A percentile compares a stretch with the other conserved stretches of the same genome.
Evolutionary conservation across 345 rosid species (phyloP).

Genomic region (Hirschfeldia incana): DNA sequence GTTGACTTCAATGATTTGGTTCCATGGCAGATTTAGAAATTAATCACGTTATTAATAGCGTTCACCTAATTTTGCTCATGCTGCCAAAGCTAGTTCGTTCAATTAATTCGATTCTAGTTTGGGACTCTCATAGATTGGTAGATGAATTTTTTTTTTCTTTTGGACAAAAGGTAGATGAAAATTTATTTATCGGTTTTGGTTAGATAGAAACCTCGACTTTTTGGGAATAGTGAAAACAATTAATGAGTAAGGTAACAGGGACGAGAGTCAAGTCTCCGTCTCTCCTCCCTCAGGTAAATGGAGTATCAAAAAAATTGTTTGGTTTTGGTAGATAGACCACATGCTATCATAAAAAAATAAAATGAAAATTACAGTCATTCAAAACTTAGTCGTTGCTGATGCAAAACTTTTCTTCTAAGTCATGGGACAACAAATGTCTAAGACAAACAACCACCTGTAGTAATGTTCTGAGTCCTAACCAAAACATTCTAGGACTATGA

Average conservation of each 20-base stretch:
- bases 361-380: background rate
- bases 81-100: constrained; percentile 1
- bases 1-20: background rate
- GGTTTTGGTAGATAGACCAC: background rate
- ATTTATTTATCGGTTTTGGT: background rate
- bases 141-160: background rate
- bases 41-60: background rate
- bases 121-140: background rate
- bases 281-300: background rate
- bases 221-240: background rate
- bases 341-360: background rate
- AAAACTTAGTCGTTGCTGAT: constrained; percentile 1
- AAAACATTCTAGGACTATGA: constrained; percentile 18
- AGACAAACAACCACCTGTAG: constrained; percentile 17
- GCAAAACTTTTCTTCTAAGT: constrained; percentile 9
- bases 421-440: constrained; percentile 4
- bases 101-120: background rate
- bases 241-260: constrained; percentile 5
- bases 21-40: background rate
- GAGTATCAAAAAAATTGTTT: background rate
- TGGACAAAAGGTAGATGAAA: background rate
- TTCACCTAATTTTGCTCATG: background rate
- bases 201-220: background rate
- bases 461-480: constrained; percentile 26
- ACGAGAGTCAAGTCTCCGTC: background rate